Base-by-base conservation (phyloP, 1,284 basidiomycete genomes). In the Ceratobasidium sp. region DNA sequence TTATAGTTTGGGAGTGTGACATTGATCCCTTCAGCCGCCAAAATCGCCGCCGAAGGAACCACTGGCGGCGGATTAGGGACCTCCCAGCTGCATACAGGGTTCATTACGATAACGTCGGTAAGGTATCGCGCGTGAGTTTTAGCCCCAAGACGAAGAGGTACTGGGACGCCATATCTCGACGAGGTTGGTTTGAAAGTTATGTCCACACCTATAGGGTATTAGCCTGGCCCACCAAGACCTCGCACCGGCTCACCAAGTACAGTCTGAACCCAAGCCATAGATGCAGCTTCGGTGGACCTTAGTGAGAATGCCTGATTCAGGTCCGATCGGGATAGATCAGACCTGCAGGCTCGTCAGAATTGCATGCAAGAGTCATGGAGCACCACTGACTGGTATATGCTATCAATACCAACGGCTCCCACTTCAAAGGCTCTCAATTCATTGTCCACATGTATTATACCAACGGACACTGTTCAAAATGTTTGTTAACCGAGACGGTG, bases 261-360 rank as follows among this genome's bases (percentile, higher is more conserved):
- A 3, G 40, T 38, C 27, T 68, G 64, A 45, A 68, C 64, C 64
- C 64, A 68, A 1, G 52, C 64, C 52, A 68, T 55, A 12, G 64
- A 68, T 7, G 64, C 64, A 17, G 64, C 64, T 17, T 68, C 52
- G 1, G 52, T 53, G 22, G 64, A 50, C 32, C 38, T 54, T 8
- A 22, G 7, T 6, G 1, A 8, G 17, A 68, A 55, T 1, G 10
- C 29, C 8, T 7, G 10, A 22, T 55, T 68, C 8, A 27, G 27
- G 8, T 32, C 27, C 1, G 32, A 34, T 8, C n/a, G 25, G 10
- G 40, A 20, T 20, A 54, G 10, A 20, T 13, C 17, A 3, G 38
- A 22, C 1, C 62, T 67, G 34, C 32, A 32, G 25, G 3, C 15
- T 20, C 25, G 27, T 68, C 15, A 68, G 38, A n/a, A 31, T 34